These are phyloP conservation scores for Russula emetica DNA, from an alignment of 768 basidiomycete species.

Conservation along the genomic window DNA sequence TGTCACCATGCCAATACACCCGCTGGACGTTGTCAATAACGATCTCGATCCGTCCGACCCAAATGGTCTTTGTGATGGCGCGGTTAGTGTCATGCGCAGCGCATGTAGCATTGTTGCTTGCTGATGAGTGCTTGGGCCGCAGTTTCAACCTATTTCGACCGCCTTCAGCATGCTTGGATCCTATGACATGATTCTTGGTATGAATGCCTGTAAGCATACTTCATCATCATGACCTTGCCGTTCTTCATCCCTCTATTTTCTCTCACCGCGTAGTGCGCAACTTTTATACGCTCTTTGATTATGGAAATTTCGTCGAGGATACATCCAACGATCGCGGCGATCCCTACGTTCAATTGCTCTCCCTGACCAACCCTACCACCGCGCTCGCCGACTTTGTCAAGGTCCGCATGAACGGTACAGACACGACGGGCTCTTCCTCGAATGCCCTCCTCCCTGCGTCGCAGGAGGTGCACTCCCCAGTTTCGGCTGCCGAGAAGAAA, in stretches of 20 bases:
- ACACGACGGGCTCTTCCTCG: constrained; percentile 50
- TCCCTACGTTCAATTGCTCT: constrained; percentile 68
- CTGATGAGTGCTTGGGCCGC: constrained; percentile 20
- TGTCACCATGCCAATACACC: constrained; percentile 62
- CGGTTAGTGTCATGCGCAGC: constrained; percentile 44
- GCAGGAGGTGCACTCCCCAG: constrained; percentile 58
- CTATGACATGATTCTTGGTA: constrained; percentile 80
- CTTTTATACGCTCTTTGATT: constrained; percentile 66
- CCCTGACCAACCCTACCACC: constrained; percentile 48
- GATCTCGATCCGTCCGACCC: constrained; percentile 41
- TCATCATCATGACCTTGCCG: background rate
- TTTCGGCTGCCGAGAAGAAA: constrained; percentile 62
- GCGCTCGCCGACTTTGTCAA: constrained; percentile 66
- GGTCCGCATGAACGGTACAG: constrained; percentile 54
- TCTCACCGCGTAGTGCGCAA: constrained; percentile 56
- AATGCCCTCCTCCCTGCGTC: constrained; percentile 58
- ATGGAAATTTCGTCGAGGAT: constrained; percentile 60
- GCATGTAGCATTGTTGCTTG: background rate
- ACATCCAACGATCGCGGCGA: constrained; percentile 43
- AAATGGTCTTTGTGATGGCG: constrained; percentile 55
- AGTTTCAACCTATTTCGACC: constrained; percentile 82
- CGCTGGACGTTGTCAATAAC: constrained; percentile 61
- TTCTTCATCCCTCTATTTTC: constrained; percentile 5
- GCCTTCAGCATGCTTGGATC: constrained; percentile 73
- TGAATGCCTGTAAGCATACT: constrained; percentile 61